Base-by-base conservation (phyloP, 495 filamentous ascomycete species). In the Neurospora pannonica region DNA sequence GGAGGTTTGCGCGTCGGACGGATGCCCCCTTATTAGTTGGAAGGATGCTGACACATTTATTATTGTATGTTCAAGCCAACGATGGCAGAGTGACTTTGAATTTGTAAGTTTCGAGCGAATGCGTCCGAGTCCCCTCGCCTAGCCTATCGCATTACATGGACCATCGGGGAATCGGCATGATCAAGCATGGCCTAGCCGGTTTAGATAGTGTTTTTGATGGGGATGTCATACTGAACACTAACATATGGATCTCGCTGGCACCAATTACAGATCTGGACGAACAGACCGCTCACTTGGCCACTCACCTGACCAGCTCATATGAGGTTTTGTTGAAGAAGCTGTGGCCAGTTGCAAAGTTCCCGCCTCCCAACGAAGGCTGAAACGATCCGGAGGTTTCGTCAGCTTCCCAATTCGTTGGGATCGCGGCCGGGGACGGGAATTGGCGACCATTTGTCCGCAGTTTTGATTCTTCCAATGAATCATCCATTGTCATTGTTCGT, bases 21-120 rank as follows among this genome's bases (percentile, higher is more conserved):
- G 70, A 37, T 71, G 71, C 72, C 75, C 75, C 75, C 78, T 80
- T 42, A 70, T 40, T 31, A 62, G 28, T 31, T 31, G 54, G 54
- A 62, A 34, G 28, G 28, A 62, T 62, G 54, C 54, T 62, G 54
- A 62, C 54, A 62, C 54, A 62, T 34, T 62, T 34, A 34, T 62
- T 34, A 8, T 62, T 34, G 24, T 31, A 34, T 34, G 54, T 17
- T 34, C 54, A 62, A 31, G 54, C 28, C 54, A 62, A 62, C 54
- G 54, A 62, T 62, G 5, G 28, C 13, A 34, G 46, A 24, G 28
- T 34, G 28, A 6, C 54, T 34, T 62, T 15, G 5, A 31, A 60
- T 60, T 54, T 62, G 48, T 62, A 62, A 34, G 54, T 60, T 60
- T 11, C 21, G 48, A 60, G 48, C 5, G 46, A 46, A 46, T 28